A percentile compares a stretch with the other conserved stretches of the same genome.
phyloP scores from a whole-genome alignment of 768 basidiomycete genomes.

The Hemileccinum impolitum region DNA sequence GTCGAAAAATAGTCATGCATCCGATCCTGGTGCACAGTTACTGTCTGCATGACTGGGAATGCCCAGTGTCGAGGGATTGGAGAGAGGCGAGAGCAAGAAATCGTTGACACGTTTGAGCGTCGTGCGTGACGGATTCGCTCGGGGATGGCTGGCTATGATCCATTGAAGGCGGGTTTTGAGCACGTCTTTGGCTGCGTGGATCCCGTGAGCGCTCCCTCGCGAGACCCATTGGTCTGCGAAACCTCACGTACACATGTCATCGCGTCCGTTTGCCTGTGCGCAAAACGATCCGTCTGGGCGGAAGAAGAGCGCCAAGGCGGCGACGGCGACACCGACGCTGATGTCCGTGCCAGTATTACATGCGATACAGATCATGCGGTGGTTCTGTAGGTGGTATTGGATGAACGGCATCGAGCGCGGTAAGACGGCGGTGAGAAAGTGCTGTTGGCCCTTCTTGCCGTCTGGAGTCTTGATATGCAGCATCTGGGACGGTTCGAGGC shows the following conservation, averaged over 20 bases:
- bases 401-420: conserved; percentile 50
- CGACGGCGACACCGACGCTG: conserved; percentile 61
- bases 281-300: conserved; percentile 44
- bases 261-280: conserved; percentile 2
- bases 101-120: conserved; percentile 80
- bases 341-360: conserved; percentile 60
- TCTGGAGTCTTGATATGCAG: conserved; percentile 28
- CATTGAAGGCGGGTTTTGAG: conserved; percentile 79
- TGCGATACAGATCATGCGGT: conserved; percentile 43
- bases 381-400: conserved; percentile 33
- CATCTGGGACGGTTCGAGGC: neutral
- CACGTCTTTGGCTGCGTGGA: conserved; percentile 47
- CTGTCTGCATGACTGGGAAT: neutral
- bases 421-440: conserved; percentile 47
- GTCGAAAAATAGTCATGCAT: neutral
- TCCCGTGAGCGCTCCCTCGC: neutral
- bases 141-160: conserved; percentile 73
- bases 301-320: conserved; percentile 57
- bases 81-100: conserved; percentile 51
- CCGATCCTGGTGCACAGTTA: neutral
- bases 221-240: neutral
- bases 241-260: conserved; percentile 21
- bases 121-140: conserved; percentile 78
- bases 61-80: neutral
- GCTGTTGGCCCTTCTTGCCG: conserved; percentile 54